Base-by-base conservation (phyloP, 2,329 filamentous ascomycete genomes). In the Tetracladium maxilliforme region DNA sequence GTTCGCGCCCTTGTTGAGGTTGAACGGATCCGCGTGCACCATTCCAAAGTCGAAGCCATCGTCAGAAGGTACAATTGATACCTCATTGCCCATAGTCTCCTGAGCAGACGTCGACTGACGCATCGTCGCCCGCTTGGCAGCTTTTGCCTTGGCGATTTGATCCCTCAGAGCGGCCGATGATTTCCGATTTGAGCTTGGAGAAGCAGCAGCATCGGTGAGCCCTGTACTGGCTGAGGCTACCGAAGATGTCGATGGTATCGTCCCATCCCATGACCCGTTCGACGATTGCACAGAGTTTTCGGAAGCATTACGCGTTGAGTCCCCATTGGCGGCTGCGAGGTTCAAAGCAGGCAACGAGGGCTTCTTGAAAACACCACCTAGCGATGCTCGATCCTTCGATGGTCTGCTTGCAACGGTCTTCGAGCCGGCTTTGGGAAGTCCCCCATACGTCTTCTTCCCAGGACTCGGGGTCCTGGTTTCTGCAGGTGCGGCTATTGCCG, bases 131-230 rank as follows among this genome's bases (percentile, higher is more conserved):
- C 71, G 67, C 29, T 70, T 77, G 3, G 83, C 80, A 3, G 84
- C 84, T 44, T 87, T 92, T 1, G 90, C 87, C 39, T 86, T 87
- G 19, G 86, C 83, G 33, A 95, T 94, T 27, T 90, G 86, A 25
- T 94, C 83, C 17, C 90, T 71, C 10, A 98, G 54, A 1, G 84
- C 75, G 10, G 67, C 59, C 1, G 87, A 94, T 0, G 84, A 84
- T 39, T 80, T 90, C 6, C 56, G 51, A n/a, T n/a, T n/a, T n/a
- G n/a, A n/a, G n/a, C n/a, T n/a, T 1, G 48, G 47, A 30, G 56
- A 64, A 18, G 49, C 45, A 22, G 51, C 51, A 10, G 48, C 41
- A 29, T 55, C 51, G 13, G 39, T 42, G n/a, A n/a, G n/a, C n/a
- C n/a, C n/a, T n/a, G n/a, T n/a, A n/a, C 22, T 25, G 4, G 37